Conservation (phyloP, 768 basidiomycete species). For the Naganishia friedmannii region DNA sequence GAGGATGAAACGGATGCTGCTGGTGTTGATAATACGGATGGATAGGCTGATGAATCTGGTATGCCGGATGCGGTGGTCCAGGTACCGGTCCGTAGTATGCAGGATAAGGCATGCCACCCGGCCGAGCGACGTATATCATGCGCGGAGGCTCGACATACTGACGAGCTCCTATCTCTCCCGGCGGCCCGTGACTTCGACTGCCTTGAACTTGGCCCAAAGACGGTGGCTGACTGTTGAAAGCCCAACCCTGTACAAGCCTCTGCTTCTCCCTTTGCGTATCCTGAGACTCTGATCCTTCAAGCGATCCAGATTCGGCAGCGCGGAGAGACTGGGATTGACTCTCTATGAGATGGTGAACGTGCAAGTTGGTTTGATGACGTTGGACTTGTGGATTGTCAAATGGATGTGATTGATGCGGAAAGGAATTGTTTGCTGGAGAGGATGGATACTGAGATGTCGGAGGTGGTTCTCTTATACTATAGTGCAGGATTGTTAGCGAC, state of each 20-base stretch:
- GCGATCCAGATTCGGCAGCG: conserved; percentile 4
- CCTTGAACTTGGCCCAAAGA: neutral
- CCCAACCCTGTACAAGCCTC: conserved; percentile 3
- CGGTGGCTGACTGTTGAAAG: conserved; percentile 14
- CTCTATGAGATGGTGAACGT: neutral
- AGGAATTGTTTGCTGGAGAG: neutral
- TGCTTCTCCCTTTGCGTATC: conserved; percentile 8
- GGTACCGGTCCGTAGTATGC: neutral
- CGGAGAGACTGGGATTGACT: conserved; percentile 14
- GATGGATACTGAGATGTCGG: neutral
- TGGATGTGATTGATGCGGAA: neutral
- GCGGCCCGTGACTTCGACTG: neutral
- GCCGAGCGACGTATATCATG: neutral
- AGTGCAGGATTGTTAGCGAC: neutral
- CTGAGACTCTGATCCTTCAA: neutral
- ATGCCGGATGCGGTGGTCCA: neutral
- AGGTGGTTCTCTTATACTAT: neutral
- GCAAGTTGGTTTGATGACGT: neutral
- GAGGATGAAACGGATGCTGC: neutral
- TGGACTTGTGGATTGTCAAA: neutral
- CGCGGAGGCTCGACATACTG: conserved; percentile 3
- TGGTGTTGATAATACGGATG: neutral
- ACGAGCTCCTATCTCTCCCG: neutral
- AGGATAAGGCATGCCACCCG: neutral
- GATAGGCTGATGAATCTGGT: neutral